These are phyloP conservation scores for Adansonia rubrostipa DNA, from an alignment of 441 rosid genomes.

Conservation along the genomic window DNA sequence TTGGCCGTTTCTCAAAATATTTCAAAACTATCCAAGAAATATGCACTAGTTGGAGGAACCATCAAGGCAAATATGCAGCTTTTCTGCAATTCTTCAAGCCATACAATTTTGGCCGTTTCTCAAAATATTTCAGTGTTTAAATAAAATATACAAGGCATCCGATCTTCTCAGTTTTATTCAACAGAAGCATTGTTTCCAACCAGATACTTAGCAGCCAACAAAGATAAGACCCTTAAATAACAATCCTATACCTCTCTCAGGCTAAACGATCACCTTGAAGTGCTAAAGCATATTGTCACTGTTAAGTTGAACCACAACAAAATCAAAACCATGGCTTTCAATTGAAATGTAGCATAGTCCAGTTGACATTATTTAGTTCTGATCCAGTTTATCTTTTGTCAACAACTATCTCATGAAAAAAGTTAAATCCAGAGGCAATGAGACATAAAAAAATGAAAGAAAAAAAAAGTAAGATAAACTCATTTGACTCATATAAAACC, in stretches of 20 bases:
- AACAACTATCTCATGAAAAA: background rate
- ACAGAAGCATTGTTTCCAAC: background rate
- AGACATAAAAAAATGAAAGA: background rate
- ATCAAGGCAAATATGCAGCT: too few species aligned
- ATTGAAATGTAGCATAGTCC: background rate
- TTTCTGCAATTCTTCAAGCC: background rate
- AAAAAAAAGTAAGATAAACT: background rate
- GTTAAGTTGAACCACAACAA: background rate
- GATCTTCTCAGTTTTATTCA: background rate
- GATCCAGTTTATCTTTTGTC: background rate
- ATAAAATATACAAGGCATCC: background rate
- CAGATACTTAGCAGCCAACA: background rate
- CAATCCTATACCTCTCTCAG: background rate
- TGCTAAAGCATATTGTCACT: background rate
- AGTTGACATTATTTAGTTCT: background rate
- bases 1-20: background rate
- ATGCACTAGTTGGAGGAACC: background rate
- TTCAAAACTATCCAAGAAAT: background rate
- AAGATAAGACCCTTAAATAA: background rate
- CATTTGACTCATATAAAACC: background rate
- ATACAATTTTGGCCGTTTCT: background rate
- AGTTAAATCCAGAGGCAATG: background rate
- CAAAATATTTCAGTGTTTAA: constrained; percentile 7
- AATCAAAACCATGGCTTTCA: background rate
- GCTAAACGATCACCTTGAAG: background rate